Conservation (phyloP, 164 flowering plant species). For the Magnolia sinica region DNA sequence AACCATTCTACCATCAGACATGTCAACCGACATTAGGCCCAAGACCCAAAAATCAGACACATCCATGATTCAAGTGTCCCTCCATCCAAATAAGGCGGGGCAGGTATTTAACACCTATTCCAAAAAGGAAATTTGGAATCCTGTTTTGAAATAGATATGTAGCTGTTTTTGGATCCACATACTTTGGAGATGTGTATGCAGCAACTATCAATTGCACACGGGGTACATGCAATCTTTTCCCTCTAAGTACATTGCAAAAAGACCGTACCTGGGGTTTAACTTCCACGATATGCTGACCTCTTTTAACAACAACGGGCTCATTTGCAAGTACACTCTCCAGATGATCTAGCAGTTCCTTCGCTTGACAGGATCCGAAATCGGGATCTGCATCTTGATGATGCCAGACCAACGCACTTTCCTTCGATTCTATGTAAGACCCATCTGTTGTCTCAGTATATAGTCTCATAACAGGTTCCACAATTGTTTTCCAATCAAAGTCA, state of each 20-base stretch:
- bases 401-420: constrained; percentile 25
- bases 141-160: no score
- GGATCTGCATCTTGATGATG: constrained; percentile 23
- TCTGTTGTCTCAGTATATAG: constrained; percentile 21
- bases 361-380: constrained; percentile 21
- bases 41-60: no score
- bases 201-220: background rate
- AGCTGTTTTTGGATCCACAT: no score
- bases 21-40: no score
- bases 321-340: constrained; percentile 21
- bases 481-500: constrained; percentile 19
- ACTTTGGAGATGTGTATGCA: no score
- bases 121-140: no score
- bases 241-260: background rate
- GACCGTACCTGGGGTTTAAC: constrained; percentile 21
- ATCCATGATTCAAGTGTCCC: no score
- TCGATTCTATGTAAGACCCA: constrained; percentile 18
- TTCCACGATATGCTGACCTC: constrained; percentile 22
- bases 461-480: constrained; percentile 18
- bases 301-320: constrained; percentile 21
- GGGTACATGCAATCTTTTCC: background rate
- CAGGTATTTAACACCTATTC: no score
- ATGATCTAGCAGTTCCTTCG: constrained; percentile 21
- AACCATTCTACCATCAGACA: no score
- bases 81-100: no score